These are phyloP conservation scores for Berkeleyomyces rouxiae DNA, from an alignment of 2,329 filamentous ascomycete species.

Conservation along the genomic window DNA sequence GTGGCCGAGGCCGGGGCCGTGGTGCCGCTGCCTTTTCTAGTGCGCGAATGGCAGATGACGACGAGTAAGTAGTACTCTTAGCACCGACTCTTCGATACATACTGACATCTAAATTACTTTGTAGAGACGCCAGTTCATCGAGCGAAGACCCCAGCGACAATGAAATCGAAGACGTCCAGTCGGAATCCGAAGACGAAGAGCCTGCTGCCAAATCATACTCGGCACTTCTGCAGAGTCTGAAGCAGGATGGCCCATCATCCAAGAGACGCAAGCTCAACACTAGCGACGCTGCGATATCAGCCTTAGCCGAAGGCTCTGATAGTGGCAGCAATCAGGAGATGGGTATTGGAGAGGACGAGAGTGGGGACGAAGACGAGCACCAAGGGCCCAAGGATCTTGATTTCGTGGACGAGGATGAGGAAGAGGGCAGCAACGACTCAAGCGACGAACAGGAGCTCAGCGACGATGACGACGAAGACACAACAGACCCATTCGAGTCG, in stretches of 20 bases:
- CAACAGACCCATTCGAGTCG: constrained; percentile 56
- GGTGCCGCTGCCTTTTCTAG: constrained; percentile 28
- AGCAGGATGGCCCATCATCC: constrained; percentile 25
- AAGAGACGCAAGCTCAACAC: constrained; percentile 43
- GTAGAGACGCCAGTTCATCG: constrained; percentile 17
- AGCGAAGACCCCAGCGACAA: constrained; percentile 30
- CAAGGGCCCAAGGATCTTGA: constrained; percentile 23
- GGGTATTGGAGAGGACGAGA: constrained; percentile 8
- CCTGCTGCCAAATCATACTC: constrained; percentile 32
- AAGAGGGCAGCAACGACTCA: constrained; percentile 27
- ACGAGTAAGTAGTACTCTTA: constrained; percentile 21
- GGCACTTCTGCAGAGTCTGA: constrained; percentile 41
- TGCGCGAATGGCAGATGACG: constrained; percentile 26
- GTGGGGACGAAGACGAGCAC: constrained; percentile 16
- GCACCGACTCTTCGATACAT: not conserved
- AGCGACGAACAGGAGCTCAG: constrained; percentile 19
- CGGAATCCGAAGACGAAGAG: constrained; percentile 27
- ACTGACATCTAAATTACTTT: not conserved
- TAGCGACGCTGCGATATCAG: constrained; percentile 15
- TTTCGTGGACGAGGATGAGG: constrained; percentile 21
- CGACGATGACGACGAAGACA: constrained; percentile 34
- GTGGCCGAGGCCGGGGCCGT: constrained; percentile 21
- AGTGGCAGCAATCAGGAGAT: constrained; percentile 16
- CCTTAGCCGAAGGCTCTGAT: constrained; percentile 14
- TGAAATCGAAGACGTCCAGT: constrained; percentile 20